Percentiles rank a stretch among this genome's conserved stretches.
These are phyloP conservation scores for Diplotaxis tenuifolia DNA, from an alignment of 345 rosid species.

Conservation along the genomic window DNA sequence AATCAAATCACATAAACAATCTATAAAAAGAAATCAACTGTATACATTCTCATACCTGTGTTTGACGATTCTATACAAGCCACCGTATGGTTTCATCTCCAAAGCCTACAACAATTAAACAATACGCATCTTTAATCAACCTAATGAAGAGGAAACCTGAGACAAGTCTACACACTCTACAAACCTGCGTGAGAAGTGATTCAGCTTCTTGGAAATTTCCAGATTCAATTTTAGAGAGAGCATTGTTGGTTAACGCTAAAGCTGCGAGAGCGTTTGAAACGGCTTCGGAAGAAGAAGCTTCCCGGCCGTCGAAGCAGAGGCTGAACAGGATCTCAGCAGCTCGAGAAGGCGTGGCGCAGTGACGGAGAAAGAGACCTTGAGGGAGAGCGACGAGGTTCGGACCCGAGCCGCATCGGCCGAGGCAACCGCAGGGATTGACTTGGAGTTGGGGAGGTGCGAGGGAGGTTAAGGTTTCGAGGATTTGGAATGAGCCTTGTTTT, in stretches of 20 bases:
- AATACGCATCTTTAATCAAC: conserved; percentile 16
- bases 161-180: background rate
- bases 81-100: conserved; percentile 64
- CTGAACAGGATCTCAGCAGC: conserved; percentile 55
- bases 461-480: conserved; percentile 53
- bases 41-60: conserved; percentile 45
- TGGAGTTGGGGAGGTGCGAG: conserved; percentile 62
- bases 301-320: conserved; percentile 32
- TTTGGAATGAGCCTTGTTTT: conserved; percentile 70
- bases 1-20: conserved; percentile 4
- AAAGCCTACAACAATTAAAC: conserved; percentile 59
- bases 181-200: conserved; percentile 61
- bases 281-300: conserved; percentile 37
- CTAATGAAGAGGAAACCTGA: background rate
- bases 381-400: conserved; percentile 80
- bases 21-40: background rate
- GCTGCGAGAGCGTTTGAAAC: conserved; percentile 46
- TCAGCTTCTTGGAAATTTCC: conserved; percentile 55
- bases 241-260: conserved; percentile 64
- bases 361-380: conserved; percentile 53
- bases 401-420: conserved; percentile 87
- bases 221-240: conserved; percentile 48
- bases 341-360: conserved; percentile 67
- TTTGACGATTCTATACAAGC: conserved; percentile 64
- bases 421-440: conserved; percentile 66